Evolutionary conservation across 2,329 filamentous ascomycete genomes (phyloP).

Genomic region (Ambrosiella xylebori): DNA sequence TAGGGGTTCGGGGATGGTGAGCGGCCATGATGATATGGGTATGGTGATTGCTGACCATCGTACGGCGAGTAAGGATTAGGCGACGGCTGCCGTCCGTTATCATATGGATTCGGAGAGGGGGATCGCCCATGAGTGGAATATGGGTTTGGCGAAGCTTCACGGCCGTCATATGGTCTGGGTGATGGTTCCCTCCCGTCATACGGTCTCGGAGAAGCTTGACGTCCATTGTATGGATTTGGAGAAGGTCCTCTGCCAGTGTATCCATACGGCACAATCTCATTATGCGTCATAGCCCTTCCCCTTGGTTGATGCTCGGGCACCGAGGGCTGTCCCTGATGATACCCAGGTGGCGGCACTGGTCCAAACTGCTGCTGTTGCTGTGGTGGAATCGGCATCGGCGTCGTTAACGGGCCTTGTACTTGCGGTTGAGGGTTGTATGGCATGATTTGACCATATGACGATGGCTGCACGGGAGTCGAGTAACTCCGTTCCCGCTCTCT

Average conservation of each 20-base stretch:
- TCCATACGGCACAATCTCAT: slow-evolving; percentile 12
- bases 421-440: slow-evolving; percentile 12
- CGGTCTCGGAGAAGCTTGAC: neutral
- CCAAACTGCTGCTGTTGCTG: slow-evolving; percentile 19
- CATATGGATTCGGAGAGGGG: slow-evolving; percentile 2
- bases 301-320: slow-evolving; percentile 15
- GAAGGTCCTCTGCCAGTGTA: slow-evolving; percentile 11
- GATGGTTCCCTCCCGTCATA: neutral
- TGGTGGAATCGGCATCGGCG: slow-evolving; percentile 20
- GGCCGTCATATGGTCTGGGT: neutral
- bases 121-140: slow-evolving; percentile 15
- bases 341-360: neutral
- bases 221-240: slow-evolving; percentile 10
- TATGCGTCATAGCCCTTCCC: slow-evolving; percentile 11
- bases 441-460: slow-evolving; percentile 15
- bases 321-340: slow-evolving; percentile 14
- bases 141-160: slow-evolving; percentile 23
- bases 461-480: slow-evolving; percentile 18
- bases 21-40: neutral
- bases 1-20: slow-evolving; percentile 17
- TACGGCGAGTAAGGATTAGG: neutral
- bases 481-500: slow-evolving; percentile 30
- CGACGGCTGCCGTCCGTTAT: neutral
- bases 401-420: neutral
- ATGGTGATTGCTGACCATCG: neutral